Base-by-base conservation (phyloP, 768 basidiomycete species). In the Chalciporus sphaerocephalus region DNA sequence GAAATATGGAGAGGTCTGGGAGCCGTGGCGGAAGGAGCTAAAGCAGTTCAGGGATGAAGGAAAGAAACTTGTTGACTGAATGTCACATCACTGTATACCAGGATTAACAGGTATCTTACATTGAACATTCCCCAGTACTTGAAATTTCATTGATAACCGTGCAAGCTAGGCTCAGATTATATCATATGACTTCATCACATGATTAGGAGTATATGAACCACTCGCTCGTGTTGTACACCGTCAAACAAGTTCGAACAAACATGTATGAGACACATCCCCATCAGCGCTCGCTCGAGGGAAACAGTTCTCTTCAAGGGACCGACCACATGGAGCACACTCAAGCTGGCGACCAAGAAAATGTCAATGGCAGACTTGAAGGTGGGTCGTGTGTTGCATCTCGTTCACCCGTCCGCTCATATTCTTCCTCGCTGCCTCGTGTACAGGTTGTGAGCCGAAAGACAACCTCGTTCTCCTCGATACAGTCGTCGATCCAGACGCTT, bases 1-100 rank as follows among this genome's bases (percentile, higher is more conserved):
- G 66, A 96, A 96, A 65, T 97, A 95, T 52, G 91, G 92, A 1
- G 59, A 80, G n/a, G 74, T 71, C 2, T 93, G 85, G 86, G 87
- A 87, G 55, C 91, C 89, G 8, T 97, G 92, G 91, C 74, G 71
- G 61, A 76, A 73, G 25, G 92, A 94, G 65, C 68, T 92, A 40
- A 75, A 74, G 47, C 87, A 81, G 66, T 89, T 88, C 61, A 83
- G 75, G 66, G 80, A 84, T 50, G 76, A 75, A 41, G 90, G 89
- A 4, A 70, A 81, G 65, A 83, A 83, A 53, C 59, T 87, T 16
- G 45, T 48, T 7, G 65, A 65, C 40, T 66, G 47, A 65, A 17
- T 5, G 7, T 10, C n/a, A 39, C n/a, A 25, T 17, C 24, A 32
- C 20, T 25, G 15, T 10, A 47, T 42, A 46, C 36, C 30, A 15